Percentiles rank a stretch among this genome's conserved stretches.
Conservation (phyloP, 2,329 filamentous ascomycete genomes). For the Fusarium sp. region DNA sequence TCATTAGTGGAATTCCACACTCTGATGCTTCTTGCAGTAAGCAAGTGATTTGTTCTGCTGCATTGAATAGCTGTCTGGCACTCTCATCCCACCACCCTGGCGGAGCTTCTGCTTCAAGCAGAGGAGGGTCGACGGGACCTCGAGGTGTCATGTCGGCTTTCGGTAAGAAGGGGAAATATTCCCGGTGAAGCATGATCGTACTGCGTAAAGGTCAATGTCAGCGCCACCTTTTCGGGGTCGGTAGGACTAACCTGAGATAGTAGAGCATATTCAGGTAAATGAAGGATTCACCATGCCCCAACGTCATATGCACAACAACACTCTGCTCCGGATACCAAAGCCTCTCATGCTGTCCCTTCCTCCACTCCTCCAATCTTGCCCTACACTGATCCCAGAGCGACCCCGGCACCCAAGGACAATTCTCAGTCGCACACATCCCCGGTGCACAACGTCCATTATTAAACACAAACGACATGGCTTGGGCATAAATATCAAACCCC, state of each 20-base stretch:
- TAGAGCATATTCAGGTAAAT: slow-evolving; percentile 58
- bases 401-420: slow-evolving; percentile 54
- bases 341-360: slow-evolving; percentile 49
- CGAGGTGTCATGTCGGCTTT: slow-evolving; percentile 49
- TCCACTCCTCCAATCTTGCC: slow-evolving; percentile 50
- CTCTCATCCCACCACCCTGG: slow-evolving; percentile 55
- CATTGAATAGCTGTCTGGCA: slow-evolving; percentile 50
- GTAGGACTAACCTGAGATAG: no score
- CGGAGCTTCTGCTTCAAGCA: slow-evolving; percentile 53
- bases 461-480: slow-evolving; percentile 56
- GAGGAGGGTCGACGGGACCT: slow-evolving; percentile 55
- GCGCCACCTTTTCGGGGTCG: no score
- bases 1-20: slow-evolving; percentile 52
- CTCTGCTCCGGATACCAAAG: slow-evolving; percentile 52
- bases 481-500: slow-evolving; percentile 58
- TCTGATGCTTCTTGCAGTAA: slow-evolving; percentile 54
- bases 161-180: slow-evolving; percentile 59
- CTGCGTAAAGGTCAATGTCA: no score
- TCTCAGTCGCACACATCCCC: slow-evolving; percentile 52
- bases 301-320: slow-evolving; percentile 53
- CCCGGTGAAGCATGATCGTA: slow-evolving; percentile 54
- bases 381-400: slow-evolving; percentile 51
- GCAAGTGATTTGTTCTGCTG: slow-evolving; percentile 51
- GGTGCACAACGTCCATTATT: slow-evolving; percentile 56
- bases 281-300: slow-evolving; percentile 56